Conservation (phyloP, 176 grass and related monocot species). For the Avena eriantha region DNA sequence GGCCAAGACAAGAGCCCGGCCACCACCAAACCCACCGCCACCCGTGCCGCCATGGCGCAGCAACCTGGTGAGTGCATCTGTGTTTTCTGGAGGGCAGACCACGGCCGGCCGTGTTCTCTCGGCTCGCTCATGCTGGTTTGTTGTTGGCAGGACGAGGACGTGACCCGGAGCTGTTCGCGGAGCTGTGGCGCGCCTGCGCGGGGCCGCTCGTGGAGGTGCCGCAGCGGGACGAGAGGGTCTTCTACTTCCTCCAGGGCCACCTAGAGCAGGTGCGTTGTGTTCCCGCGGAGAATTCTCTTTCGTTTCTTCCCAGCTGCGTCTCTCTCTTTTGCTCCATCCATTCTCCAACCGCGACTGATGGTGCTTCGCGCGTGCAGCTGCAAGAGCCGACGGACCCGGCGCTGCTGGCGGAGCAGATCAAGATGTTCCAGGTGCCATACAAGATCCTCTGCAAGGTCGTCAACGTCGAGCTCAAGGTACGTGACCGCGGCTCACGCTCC, state of each 20-base stretch:
- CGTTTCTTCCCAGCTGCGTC: slow-evolving; percentile 4
- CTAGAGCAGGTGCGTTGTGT: slow-evolving; percentile 73
- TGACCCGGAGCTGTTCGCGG: slow-evolving; percentile 61
- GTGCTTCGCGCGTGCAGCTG: slow-evolving; percentile 52
- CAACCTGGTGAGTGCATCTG: slow-evolving; percentile 43
- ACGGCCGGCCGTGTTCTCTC: neutral
- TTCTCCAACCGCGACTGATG: slow-evolving; percentile 6
- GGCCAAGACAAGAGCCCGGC: neutral
- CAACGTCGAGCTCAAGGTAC: slow-evolving; percentile 85
- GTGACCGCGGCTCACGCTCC: neutral
- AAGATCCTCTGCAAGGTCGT: slow-evolving; percentile 95
- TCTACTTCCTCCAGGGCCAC: slow-evolving; percentile 98
- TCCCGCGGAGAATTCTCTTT: neutral
- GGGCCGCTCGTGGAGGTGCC: slow-evolving; percentile 92
- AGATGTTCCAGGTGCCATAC: slow-evolving; percentile 81
- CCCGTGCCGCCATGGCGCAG: slow-evolving; percentile 49
- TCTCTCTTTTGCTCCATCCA: neutral
- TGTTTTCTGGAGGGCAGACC: neutral
- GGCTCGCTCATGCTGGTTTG: neutral
- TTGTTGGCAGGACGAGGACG: slow-evolving; percentile 21
- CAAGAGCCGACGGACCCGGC: slow-evolving; percentile 65
- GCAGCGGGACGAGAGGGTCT: slow-evolving; percentile 69
- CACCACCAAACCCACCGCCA: slow-evolving; percentile 15
- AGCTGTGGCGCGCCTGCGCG: slow-evolving; percentile 91
- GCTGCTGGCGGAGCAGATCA: slow-evolving; percentile 60